These are phyloP conservation scores for Zygosaccharomyces kombuchaensis DNA, from an alignment of 805 yeast species.

Conservation along the genomic window DNA sequence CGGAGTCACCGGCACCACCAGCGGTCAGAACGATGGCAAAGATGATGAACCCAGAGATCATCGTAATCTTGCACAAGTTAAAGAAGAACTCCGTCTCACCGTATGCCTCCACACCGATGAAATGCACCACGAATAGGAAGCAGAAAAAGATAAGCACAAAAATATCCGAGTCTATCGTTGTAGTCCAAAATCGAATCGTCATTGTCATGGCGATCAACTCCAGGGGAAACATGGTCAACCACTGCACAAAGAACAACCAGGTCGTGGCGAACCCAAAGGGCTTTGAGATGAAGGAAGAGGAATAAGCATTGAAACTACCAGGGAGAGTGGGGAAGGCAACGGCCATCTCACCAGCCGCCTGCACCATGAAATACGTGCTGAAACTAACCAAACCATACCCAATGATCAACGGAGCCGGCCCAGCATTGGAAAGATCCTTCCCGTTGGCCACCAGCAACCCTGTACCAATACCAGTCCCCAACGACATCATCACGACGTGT, in stretches of 20 bases:
- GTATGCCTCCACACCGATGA: conserved; percentile 59
- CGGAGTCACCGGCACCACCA: conserved; percentile 56
- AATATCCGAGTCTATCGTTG: conserved; percentile 45
- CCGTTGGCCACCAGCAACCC: conserved; percentile 58
- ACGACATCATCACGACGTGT: conserved; percentile 69
- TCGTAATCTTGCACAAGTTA: conserved; percentile 50
- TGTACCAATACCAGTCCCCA: conserved; percentile 83
- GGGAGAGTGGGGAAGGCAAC: conserved; percentile 38
- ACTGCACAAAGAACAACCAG: conserved; percentile 62
- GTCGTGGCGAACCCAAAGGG: conserved; percentile 71
- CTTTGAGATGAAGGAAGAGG: conserved; percentile 50
- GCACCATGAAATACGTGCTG: conserved; percentile 55
- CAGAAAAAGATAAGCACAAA: conserved; percentile 54
- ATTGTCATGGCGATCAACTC: conserved; percentile 60
- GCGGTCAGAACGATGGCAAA: conserved; percentile 50
- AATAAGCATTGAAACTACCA: conserved; percentile 40
- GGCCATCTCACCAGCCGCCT: conserved; percentile 45
- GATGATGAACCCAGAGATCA: conserved; percentile 56
- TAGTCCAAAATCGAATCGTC: conserved; percentile 49
- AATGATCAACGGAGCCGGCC: conserved; percentile 46
- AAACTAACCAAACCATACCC: conserved; percentile 54
- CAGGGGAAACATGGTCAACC: conserved; percentile 60
- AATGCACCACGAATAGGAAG: conserved; percentile 47
- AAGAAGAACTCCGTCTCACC: conserved; percentile 66
- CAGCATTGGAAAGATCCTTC: conserved; percentile 40